Evolutionary conservation across 1,284 basidiomycete genomes (phyloP), one percentile per base, ranked within the genome.

Genomic region (Ganoderma sp.): DNA sequence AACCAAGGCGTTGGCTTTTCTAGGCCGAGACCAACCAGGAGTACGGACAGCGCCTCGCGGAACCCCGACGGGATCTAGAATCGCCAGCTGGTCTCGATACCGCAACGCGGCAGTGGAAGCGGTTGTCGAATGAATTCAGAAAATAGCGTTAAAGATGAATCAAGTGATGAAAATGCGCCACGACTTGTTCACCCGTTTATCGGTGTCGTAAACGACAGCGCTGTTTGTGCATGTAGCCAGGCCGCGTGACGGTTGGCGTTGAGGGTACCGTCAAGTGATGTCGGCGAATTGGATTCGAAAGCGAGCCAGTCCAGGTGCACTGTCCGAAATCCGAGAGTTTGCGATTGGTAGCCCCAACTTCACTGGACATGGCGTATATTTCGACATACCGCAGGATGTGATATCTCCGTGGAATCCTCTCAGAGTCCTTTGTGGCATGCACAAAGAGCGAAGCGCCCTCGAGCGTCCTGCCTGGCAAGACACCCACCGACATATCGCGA

Each of bases 211-310:
- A 48, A 76, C 66, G 19, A 72, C 48, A 2, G 72, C 41, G 37
- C 73, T 75, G 2, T 66, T 59, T 34, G 70, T 45, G 22, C 71
- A 70, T 3, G 73, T 66, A 19, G 69, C 72, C 2, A 74, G 41
- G 15, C 73, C 73, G 61, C 74, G 75, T 10, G 73, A 72, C 74
- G 73, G 9, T 14, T 37, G 34, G 34, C 34, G 25, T 28, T 28
- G 25, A 28, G 9, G 9, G 9, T 10, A 39, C 37, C 37, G 37
- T 39, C 3, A 39, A 10, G 48, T 52, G 22, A 52, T 52, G 22
- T 52, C 48, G 22, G 22, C 25, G 25, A 28, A 28, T 28, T 28
- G 25, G 25, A 28, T 28, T 28, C 25, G 25, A 52, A 3, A 6
- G 10, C 22, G 48, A 25, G 48, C 25, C 12, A 5, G 12, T 52